Evolutionary conservation across 1,139 yeast species (phyloP).

Genomic region (Candida mesenterica): DNA sequence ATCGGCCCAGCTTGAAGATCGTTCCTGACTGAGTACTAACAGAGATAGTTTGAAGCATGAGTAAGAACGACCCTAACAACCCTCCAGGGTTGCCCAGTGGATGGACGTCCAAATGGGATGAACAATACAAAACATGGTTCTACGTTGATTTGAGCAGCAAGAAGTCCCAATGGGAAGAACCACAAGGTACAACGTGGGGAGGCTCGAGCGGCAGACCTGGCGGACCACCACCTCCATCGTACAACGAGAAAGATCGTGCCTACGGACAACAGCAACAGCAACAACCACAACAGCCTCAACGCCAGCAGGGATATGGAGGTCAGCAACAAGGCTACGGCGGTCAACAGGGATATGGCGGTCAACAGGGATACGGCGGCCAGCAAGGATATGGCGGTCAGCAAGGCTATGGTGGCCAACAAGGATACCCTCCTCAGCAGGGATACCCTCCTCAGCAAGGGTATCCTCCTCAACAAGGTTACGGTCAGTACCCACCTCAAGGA

Average conservation of each 20-base stretch:
- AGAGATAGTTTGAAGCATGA: no score
- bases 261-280: conserved; percentile 16
- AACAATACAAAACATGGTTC: conserved; percentile 72
- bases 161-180: conserved; percentile 89
- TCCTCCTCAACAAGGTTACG: conserved; percentile 20
- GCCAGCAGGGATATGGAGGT: conserved; percentile 17
- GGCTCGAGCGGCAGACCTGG: conserved; percentile 17
- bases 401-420: conserved; percentile 18
- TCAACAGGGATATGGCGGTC: conserved; percentile 19
- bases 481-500: conserved; percentile 19
- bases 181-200: conserved; percentile 54
- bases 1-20: no score
- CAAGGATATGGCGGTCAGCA: conserved; percentile 18
- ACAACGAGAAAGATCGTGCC: conserved; percentile 11
- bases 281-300: conserved; percentile 17
- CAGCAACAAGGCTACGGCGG: conserved; percentile 20
- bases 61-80: conserved; percentile 25
- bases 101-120: conserved; percentile 87
- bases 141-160: conserved; percentile 74
- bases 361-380: conserved; percentile 18
- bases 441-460: conserved; percentile 18
- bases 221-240: conserved; percentile 30
- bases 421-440: conserved; percentile 21
- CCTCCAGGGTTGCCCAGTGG: conserved; percentile 69
- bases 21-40: no score